These are phyloP conservation scores for Aspergillus pseudonomiae DNA, from an alignment of 2,329 filamentous ascomycete genomes.

Conservation along the genomic window DNA sequence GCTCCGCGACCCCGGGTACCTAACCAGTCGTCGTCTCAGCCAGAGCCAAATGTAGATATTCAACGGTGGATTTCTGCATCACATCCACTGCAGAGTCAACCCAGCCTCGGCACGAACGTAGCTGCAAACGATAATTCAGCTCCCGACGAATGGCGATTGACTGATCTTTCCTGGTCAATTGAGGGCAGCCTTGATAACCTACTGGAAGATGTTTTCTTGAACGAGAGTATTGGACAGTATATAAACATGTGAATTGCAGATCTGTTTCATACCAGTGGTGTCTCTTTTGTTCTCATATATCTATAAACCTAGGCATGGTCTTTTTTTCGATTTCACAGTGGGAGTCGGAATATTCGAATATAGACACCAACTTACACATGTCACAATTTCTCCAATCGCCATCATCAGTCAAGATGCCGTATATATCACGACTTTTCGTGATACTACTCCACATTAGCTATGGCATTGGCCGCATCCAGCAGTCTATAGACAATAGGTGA, in stretches of 20 bases:
- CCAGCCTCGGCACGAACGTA: not conserved
- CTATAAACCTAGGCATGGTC: not conserved
- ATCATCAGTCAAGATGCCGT: too few relatives aligned
- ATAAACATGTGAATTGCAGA: not conserved
- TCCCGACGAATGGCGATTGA: conserved; percentile 1
- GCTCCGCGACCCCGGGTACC: not conserved
- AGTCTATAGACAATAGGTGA: too few relatives aligned
- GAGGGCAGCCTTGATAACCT: conserved; percentile 10
- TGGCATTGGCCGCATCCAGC: too few relatives aligned
- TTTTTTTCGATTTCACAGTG: too few relatives aligned
- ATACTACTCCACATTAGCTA: too few relatives aligned
- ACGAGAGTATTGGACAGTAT: not conserved
- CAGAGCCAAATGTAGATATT: not conserved
- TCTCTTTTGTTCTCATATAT: not conserved
- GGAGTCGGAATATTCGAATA: too few relatives aligned
- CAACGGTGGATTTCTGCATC: not conserved
- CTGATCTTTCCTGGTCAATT: conserved; percentile 14
- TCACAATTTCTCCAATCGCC: too few relatives aligned
- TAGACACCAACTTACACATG: too few relatives aligned
- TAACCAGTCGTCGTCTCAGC: not conserved
- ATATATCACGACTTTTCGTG: too few relatives aligned
- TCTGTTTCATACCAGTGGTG: not conserved
- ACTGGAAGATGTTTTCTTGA: conserved; percentile 1
- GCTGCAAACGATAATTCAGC: not conserved
- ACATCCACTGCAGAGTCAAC: not conserved